Base-by-base conservation (phyloP, 441 rosid genomes). In the Brassica hybrid region DNA sequence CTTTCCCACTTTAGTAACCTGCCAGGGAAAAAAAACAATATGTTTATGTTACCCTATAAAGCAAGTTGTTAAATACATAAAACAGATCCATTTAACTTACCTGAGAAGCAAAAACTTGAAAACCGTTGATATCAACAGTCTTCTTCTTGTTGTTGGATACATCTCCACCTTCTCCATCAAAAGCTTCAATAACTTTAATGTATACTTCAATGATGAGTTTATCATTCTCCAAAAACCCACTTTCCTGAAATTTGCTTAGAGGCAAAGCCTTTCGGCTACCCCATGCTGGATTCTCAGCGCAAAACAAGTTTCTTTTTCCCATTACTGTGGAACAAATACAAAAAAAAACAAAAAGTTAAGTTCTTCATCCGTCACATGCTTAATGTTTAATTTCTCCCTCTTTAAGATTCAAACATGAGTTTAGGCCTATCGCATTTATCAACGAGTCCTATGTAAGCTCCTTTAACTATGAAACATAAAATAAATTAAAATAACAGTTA, bases 201-300 rank as follows among this genome's bases (percentile, higher is more conserved):
- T 58, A 75, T 16, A 75, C 67, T 58, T 67, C 50, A 75, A 75
- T n/a, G 43, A 75, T 59, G 34, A 67, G 52, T 45, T 1, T 67
- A 8, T 75, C 78, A 0, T 67, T 43, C 34, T 74, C 72, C 45
- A 66, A 41, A 13, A 38, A 58, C 8, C 38, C 38, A 1, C 1
- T 34, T 34, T 34, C 38, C 38, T 34, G 38, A 34, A 34, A 34
- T 2, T 34, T 34, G 9, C 38, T 34, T 34, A 34, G 2, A 34
- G 38, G 38, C 1, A 34, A 48, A 17, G 6, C 0, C 17, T n/a
- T 48, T 12, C 52, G 16, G 56, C 1, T 13, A 48, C 56, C 56
- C 56, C 56, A 48, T 48, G 17, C 17, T n/a, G 56, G 56, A 5
- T 4, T 48, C 56, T 2, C 0, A 48, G 56, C 56, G 56, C 56